Conservation (phyloP, 2,329 filamentous ascomycete genomes). For the Claviceps pazoutovae region DNA sequence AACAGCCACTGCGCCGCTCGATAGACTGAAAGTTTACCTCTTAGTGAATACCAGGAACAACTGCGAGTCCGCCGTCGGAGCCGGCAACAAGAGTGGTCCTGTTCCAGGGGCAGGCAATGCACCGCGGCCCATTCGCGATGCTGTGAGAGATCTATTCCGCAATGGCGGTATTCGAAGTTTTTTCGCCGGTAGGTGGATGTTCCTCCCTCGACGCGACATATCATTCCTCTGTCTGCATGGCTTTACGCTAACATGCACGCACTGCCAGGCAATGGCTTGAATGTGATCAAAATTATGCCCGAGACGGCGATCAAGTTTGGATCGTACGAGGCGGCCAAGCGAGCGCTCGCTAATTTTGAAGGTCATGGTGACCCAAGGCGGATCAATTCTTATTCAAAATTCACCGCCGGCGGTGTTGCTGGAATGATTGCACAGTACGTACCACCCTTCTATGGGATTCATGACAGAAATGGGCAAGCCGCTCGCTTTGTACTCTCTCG, state of each 20-base stretch:
- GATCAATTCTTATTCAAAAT: constrained; percentile 76
- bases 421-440: constrained; percentile 85
- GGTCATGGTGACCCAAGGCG: constrained; percentile 69
- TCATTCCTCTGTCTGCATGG: neutral
- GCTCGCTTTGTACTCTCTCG: neutral
- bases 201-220: neutral
- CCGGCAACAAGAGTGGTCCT: constrained; percentile 57
- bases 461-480: neutral
- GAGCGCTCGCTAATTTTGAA: constrained; percentile 71
- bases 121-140: constrained; percentile 55
- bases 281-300: constrained; percentile 96
- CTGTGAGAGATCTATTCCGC: constrained; percentile 65
- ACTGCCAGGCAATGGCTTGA: constrained; percentile 72
- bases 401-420: constrained; percentile 77
- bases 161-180: constrained; percentile 78
- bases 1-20: constrained; percentile 88
- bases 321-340: constrained; percentile 90
- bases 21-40: constrained; percentile 92
- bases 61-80: constrained; percentile 43
- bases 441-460: neutral
- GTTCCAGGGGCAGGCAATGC: constrained; percentile 51
- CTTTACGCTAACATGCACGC: neutral
- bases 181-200: constrained; percentile 61
- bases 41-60: constrained; percentile 64
- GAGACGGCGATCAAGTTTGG: constrained; percentile 98